Percentiles rank a stretch among this genome's conserved stretches.
These are phyloP conservation scores for Parastagonospora nodorum DNA, from an alignment of 2,329 filamentous ascomycete genomes.

Conservation along the genomic window DNA sequence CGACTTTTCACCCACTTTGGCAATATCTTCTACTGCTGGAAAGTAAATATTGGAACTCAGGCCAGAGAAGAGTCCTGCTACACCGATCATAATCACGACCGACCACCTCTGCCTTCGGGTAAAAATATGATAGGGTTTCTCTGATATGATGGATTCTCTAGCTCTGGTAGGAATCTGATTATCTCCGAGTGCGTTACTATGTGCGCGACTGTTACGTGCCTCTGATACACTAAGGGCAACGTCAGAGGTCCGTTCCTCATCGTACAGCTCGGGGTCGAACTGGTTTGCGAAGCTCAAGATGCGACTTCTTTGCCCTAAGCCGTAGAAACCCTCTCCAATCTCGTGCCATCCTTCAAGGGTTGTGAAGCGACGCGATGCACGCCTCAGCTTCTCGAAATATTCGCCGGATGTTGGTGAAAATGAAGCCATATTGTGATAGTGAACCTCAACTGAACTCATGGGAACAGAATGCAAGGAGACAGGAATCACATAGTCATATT, in stretches of 20 bases:
- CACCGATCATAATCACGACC: slow-evolving; percentile 31
- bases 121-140: slow-evolving; percentile 15
- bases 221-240: neutral
- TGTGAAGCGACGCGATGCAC: slow-evolving; percentile 16
- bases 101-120: slow-evolving; percentile 9
- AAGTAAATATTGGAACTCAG: slow-evolving; percentile 55
- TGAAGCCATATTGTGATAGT: neutral
- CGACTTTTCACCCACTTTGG: slow-evolving; percentile 7
- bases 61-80: slow-evolving; percentile 52
- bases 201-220: neutral
- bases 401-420: neutral
- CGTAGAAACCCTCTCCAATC: slow-evolving; percentile 15
- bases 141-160: neutral
- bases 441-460: neutral
- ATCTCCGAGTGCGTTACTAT: neutral
- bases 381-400: neutral
- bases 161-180: neutral
- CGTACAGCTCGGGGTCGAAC: slow-evolving; percentile 14
- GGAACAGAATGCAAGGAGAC: neutral
- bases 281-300: slow-evolving; percentile 7
- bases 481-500: too few relatives aligned
- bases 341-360: slow-evolving; percentile 23
- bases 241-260: slow-evolving; percentile 3
- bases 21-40: slow-evolving; percentile 46
- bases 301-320: slow-evolving; percentile 6